A percentile compares a stretch with the other conserved stretches of the same genome.
phyloP scores from a whole-genome alignment of 2,329 filamentous ascomycete genomes.

The Clathrospora elynae region DNA sequence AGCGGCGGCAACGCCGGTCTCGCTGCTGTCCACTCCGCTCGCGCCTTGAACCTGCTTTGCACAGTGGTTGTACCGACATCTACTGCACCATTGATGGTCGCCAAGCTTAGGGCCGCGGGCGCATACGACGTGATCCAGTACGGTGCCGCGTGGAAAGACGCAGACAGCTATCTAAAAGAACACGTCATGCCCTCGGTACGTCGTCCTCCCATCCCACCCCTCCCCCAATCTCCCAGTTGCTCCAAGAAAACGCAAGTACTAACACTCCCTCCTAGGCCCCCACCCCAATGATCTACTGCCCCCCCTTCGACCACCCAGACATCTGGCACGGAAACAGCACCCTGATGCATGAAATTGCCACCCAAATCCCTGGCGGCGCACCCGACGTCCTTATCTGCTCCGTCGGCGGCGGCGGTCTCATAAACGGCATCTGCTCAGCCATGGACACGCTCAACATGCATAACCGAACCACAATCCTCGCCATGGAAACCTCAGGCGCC shows the following conservation, averaged over 20 bases:
- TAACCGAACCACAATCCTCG: conserved; percentile 60
- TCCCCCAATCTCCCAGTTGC: background rate
- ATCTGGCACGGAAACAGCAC: conserved; percentile 70
- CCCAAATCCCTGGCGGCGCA: conserved; percentile 51
- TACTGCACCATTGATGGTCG: conserved; percentile 71
- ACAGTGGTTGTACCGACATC: conserved; percentile 75
- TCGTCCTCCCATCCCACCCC: background rate
- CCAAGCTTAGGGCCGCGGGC: conserved; percentile 71
- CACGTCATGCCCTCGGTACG: conserved; percentile 56
- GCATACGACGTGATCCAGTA: conserved; percentile 68
- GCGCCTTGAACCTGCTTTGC: conserved; percentile 65
- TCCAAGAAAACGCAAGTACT: background rate
- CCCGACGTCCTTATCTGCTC: conserved; percentile 76
- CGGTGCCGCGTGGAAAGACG: conserved; percentile 71
- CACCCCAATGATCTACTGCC: conserved; percentile 62
- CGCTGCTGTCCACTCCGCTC: conserved; percentile 75
- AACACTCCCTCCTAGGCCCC: conserved; percentile 37
- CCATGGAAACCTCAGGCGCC: conserved; percentile 76
- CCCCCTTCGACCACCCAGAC: conserved; percentile 70
- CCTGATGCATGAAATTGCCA: conserved; percentile 59
- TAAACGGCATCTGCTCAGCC: conserved; percentile 76
- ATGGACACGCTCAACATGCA: conserved; percentile 56
- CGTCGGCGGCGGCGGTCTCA: conserved; percentile 79
- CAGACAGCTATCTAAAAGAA: conserved; percentile 68
- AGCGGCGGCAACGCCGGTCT: conserved; percentile 85